Evolutionary conservation across 2,329 filamentous ascomycete genomes (phyloP), one percentile per base, ranked within the genome.

Genomic region (Botrytis paeoniae): DNA sequence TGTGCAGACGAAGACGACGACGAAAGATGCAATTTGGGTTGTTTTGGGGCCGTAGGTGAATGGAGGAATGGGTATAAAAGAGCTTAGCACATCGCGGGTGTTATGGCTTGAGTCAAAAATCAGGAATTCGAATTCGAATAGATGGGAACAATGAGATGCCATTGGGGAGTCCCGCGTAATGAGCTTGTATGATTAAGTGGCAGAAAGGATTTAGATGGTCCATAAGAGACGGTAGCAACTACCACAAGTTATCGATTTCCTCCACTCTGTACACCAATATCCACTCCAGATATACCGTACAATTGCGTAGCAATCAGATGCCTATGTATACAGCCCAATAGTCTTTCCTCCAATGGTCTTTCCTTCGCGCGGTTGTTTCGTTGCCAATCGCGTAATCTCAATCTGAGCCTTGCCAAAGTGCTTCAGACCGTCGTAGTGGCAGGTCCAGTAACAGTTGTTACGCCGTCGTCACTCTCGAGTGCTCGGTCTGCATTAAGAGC

Each of bases 1-100:
- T 54, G 25, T 39, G 32, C 43, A 71, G 35, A 71, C 59, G 59
- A 63, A 70, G 32, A 39, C 39, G 10, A 70, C 41, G 32, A 63
- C 29, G 39, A 51, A 39, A 32, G 7, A 64, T 64, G 59, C 20
- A 8, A 64, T 51, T 41, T 48, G 41, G 41, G 69, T 54, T 18
- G 43, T 65, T 18, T 22, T 65, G 22, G 69, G 59, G 4, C 43
- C 59, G 16, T 65, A 32, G 25, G 16, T 32, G 18, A 45, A 29
- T 7, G 32, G 25, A 6, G 8, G 16, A 16, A 6, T 32, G 16
- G 1, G n/a, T 6, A 37, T 2, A 2, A 18, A 20, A 5, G 4
- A 57, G 6, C 14, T 9, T 2, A 29, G 29, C 6, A 25, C 6
- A 57, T 6, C 8, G 10, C 25, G 18, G 39, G 35, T 32, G 1